Evolutionary conservation across 371 early-diverging fungal species (phyloP), one percentile per base, ranked within the genome.

Genomic region (Chytridiales sp.): DNA sequence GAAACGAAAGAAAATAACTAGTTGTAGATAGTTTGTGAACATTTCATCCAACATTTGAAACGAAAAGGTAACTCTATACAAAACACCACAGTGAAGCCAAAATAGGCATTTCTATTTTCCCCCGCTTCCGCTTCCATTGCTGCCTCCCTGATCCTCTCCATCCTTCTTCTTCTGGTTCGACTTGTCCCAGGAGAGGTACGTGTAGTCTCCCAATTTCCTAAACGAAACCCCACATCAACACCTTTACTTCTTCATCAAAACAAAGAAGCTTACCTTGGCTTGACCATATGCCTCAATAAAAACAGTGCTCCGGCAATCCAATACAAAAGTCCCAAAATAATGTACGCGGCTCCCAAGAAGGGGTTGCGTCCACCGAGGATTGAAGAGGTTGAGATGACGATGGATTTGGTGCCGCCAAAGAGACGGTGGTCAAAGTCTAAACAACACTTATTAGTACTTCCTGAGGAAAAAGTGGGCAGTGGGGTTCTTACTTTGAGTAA

Each of bases 291-390:
- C 35, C 93, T 78, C 32, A 83, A 74, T 22, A 92, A 83, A 70
- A 96, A 95, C 31, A 87, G 72, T 48, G 88, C 63, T 29, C 94
- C 96, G n/a, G 95, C 68, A 2, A 91, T 57, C 34, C 91, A 79
- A 67, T 93, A 93, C 21, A 92, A 47, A 3, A 76, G 82, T 13
- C 95, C 96, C 32, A 93, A 85, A 3, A 85, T 83, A 53, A 97
- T 82, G 73, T 95, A 97, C 0, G 94, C 91, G 48, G 87, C 83
- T 13, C 96, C 97, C 32, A 97, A 72, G 77, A 91, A 94, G 1
- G 94, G 87, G 71, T 95, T 97, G 49, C 90, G 84, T 1, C 95
- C 95, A 46, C 97, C 97, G 57, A 97, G 78, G 27, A 90, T 85
- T 40, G 94, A 91, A 6, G 87, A 86, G 11, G 93, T 90, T 0